Evolutionary conservation across 2,329 filamentous ascomycete genomes (phyloP).

Genomic region (Aquanectria penicillioides): DNA sequence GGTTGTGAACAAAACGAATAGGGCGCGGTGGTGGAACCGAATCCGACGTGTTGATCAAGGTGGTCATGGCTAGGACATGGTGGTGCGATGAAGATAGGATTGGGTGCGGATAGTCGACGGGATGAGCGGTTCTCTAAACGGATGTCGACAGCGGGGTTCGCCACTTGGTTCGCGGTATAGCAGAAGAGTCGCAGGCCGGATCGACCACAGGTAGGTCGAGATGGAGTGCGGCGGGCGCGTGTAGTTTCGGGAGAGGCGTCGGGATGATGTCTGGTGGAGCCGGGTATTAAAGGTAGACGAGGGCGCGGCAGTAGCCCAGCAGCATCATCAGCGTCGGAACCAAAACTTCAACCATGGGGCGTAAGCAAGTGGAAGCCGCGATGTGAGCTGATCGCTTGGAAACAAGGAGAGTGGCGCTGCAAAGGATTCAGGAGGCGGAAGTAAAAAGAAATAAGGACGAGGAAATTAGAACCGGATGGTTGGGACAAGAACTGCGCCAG

Average conservation of each 20-base stretch:
- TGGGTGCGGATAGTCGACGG: too few species aligned
- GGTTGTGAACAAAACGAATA: slow-evolving; percentile 84
- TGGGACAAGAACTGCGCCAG: neutral
- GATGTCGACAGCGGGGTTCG: slow-evolving; percentile 35
- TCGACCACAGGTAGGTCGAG: slow-evolving; percentile 27
- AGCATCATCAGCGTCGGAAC: slow-evolving; percentile 32
- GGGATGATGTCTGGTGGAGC: slow-evolving; percentile 4
- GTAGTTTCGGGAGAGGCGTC: slow-evolving; percentile 4
- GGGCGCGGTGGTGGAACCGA: slow-evolving; percentile 60
- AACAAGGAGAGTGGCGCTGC: neutral
- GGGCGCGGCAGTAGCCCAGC: slow-evolving; percentile 30
- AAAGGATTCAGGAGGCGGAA: slow-evolving; percentile 10
- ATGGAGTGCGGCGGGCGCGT: slow-evolving; percentile 6
- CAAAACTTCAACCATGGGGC: slow-evolving; percentile 31
- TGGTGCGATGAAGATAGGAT: slow-evolving; percentile 37
- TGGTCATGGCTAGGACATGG: slow-evolving; percentile 58
- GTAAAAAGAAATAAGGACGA: neutral
- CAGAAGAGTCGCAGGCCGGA: slow-evolving; percentile 24
- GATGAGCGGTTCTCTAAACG: too few species aligned
- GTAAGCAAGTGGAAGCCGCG: slow-evolving; percentile 17
- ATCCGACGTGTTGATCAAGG: slow-evolving; percentile 53
- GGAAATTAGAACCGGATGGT: neutral
- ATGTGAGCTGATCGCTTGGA: neutral
- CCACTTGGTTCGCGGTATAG: neutral
- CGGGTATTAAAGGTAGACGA: slow-evolving; percentile 30